Evolutionary conservation across 352 stramenopile species (phyloP).

Genomic region (Thraustochytrium striatum): DNA sequence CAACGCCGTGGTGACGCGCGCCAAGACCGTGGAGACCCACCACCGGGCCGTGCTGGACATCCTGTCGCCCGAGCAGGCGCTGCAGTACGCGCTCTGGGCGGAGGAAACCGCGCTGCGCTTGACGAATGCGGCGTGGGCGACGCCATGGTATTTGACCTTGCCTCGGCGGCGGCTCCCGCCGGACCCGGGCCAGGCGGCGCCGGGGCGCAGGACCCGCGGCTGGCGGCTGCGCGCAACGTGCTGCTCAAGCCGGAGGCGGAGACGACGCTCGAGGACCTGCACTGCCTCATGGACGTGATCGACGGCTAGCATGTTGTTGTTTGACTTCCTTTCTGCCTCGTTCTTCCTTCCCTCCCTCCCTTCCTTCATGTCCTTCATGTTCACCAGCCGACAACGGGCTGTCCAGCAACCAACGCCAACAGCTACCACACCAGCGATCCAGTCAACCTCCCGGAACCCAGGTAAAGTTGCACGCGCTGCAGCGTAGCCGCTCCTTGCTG

Average conservation of each 20-base stretch:
- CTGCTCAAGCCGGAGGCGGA: conserved; percentile 29
- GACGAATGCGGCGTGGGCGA: conserved; percentile 30
- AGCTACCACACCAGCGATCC: not conserved
- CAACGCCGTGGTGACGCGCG: conserved; percentile 5
- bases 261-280: conserved; percentile 33
- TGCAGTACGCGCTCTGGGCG: conserved; percentile 28
- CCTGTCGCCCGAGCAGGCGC: conserved; percentile 21
- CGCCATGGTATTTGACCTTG: conserved; percentile 31
- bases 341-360: not conserved
- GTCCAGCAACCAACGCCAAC: not conserved
- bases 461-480: not conserved
- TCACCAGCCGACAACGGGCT: not conserved
- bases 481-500: not conserved
- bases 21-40: conserved; percentile 43
- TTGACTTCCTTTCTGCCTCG: not conserved
- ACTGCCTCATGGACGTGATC: not conserved
- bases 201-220: not conserved
- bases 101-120: conserved; percentile 28
- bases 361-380: not conserved
- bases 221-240: not conserved
- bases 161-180: not conserved
- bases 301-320: not conserved
- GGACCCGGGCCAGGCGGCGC: no score
- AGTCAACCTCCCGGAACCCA: not conserved
- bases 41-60: conserved; percentile 12